A percentile compares a stretch with the other conserved stretches of the same genome.
phyloP scores from a whole-genome alignment of 2,329 filamentous ascomycete species.

The Hypoxylon sp. region DNA sequence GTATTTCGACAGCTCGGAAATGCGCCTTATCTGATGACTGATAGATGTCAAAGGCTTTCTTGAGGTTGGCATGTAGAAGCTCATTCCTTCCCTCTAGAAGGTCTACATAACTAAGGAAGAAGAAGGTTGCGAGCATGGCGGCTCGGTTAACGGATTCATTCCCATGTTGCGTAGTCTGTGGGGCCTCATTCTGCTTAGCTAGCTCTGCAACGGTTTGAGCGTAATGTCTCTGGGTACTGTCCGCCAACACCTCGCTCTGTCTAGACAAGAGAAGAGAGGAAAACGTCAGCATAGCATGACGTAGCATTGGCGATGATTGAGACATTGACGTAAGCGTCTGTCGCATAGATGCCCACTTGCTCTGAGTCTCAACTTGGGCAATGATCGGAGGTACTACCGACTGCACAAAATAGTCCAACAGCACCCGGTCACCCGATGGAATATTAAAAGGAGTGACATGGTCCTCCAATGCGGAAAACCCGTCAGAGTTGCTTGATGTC shows the following conservation, averaged over 20 bases:
- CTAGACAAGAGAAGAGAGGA: conserved; percentile 62
- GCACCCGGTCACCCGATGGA: conserved; percentile 55
- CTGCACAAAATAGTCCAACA: conserved; percentile 65
- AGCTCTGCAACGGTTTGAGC: conserved; percentile 57
- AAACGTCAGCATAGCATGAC: conserved; percentile 66
- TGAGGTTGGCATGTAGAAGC: conserved; percentile 65
- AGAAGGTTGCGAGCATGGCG: conserved; percentile 64
- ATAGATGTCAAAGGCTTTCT: conserved; percentile 65
- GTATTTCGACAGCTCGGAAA: conserved; percentile 61
- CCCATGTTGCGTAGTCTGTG: conserved; percentile 48
- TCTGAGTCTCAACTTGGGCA: conserved; percentile 67
- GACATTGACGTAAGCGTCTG: conserved; percentile 65
- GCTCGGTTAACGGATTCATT: conserved; percentile 28
- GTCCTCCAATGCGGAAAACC: conserved; percentile 37
- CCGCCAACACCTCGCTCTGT: conserved; percentile 54
- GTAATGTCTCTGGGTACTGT: conserved; percentile 58
- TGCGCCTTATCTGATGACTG: conserved; percentile 58
- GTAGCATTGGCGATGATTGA: conserved; percentile 62
- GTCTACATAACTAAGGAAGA: conserved; percentile 70
- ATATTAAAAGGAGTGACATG: conserved; percentile 42
- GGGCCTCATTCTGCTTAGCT: conserved; percentile 40
- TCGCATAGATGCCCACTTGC: conserved; percentile 66
- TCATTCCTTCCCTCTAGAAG: conserved; percentile 61
- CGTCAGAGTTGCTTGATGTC: conserved; percentile 34
- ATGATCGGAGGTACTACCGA: conserved; percentile 68